Percentiles rank a stretch among this genome's conserved stretches.
phyloP scores from a whole-genome alignment of 164 flowering plant genomes.

The Nelumbo lutea region DNA sequence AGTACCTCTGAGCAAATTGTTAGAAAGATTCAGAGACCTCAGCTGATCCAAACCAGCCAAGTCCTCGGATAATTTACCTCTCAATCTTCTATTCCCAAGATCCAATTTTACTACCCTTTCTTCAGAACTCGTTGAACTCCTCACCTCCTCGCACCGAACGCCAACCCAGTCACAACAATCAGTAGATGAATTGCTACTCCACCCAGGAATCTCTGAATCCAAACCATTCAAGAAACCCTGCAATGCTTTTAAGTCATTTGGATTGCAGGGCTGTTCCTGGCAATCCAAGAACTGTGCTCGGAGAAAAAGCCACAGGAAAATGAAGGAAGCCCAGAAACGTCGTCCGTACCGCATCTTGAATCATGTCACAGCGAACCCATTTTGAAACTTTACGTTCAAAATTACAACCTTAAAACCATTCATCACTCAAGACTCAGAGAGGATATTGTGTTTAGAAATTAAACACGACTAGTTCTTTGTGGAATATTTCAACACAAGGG shows the following conservation, averaged over 20 bases:
- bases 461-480: too few species aligned
- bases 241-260: constrained; percentile 18
- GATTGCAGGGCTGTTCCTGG: constrained; percentile 5
- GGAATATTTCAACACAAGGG: too few species aligned
- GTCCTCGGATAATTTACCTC: not conserved
- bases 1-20: constrained; percentile 3
- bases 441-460: too few species aligned
- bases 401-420: too few species aligned
- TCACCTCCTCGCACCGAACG: not conserved
- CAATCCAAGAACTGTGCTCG: constrained; percentile 5
- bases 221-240: constrained; percentile 4
- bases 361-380: too few species aligned
- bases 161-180: constrained; percentile 13
- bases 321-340: not conserved
- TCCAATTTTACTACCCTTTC: constrained; percentile 1
- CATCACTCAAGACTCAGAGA: too few species aligned
- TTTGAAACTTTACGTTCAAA: too few species aligned
- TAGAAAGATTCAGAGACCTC: constrained; percentile 6
- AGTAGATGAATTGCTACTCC: constrained; percentile 3
- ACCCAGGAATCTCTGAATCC: constrained; percentile 2
- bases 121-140: not conserved
- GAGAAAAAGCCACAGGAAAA: constrained; percentile 1
- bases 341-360: too few species aligned
- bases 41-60: constrained; percentile 2
- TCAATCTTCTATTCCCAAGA: not conserved